Evolutionary conservation across 2,329 filamentous ascomycete genomes (phyloP).

Genomic region (Fusarium begoniae): DNA sequence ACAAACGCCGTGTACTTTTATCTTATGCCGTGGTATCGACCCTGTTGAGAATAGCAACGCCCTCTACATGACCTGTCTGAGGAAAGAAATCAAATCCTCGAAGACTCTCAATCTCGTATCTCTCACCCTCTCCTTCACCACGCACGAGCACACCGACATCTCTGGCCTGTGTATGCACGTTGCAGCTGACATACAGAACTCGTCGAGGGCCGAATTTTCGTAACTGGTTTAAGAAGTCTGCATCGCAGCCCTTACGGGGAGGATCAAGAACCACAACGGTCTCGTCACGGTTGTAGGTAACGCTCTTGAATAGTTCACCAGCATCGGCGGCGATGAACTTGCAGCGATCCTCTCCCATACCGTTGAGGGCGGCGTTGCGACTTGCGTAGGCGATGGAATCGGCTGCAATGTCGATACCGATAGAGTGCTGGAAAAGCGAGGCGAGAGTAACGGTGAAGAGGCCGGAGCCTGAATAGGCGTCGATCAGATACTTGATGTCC

Average conservation of each 20-base stretch:
- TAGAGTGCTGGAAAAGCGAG: slow-evolving; percentile 80
- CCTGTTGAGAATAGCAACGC: slow-evolving; percentile 71
- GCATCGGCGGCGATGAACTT: slow-evolving; percentile 92
- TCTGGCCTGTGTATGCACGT: slow-evolving; percentile 95
- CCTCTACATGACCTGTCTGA: slow-evolving; percentile 78
- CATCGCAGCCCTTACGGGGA: slow-evolving; percentile 94
- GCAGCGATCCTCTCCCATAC: slow-evolving; percentile 72
- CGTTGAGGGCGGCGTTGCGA: slow-evolving; percentile 81
- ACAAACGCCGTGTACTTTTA: slow-evolving; percentile 18
- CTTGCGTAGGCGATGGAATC: slow-evolving; percentile 82
- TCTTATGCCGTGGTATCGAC: slow-evolving; percentile 49
- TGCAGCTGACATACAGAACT: slow-evolving; percentile 95
- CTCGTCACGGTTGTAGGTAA: slow-evolving; percentile 78
- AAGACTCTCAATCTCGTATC: slow-evolving; percentile 89
- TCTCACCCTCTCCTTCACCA: slow-evolving; percentile 61
- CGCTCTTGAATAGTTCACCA: slow-evolving; percentile 78
- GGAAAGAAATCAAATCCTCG: slow-evolving; percentile 98
- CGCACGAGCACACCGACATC: slow-evolving; percentile 90
- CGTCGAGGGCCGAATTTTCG: slow-evolving; percentile 79
- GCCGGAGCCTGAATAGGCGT: slow-evolving; percentile 96
- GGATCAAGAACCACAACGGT: slow-evolving; percentile 96
- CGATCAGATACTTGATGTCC: slow-evolving; percentile 84
- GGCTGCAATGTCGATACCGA: slow-evolving; percentile 89
- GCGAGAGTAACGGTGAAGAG: slow-evolving; percentile 97
- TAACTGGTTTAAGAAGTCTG: slow-evolving; percentile 83